Base-by-base conservation (phyloP, 768 basidiomycete genomes). In the Neoboletus brunneissimus region DNA sequence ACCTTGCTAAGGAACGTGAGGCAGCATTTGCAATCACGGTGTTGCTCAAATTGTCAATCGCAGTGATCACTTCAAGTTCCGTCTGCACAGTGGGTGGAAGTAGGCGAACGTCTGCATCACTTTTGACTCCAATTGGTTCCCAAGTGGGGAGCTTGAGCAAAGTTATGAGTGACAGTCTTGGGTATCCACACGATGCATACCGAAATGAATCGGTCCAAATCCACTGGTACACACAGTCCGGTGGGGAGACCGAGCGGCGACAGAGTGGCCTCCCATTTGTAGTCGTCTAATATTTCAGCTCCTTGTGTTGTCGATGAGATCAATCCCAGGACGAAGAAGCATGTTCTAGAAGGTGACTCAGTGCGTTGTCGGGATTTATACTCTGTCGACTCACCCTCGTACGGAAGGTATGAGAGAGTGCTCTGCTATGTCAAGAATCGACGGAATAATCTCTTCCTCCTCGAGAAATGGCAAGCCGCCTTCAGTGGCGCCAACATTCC, bases 21-120 rank as follows among this genome's bases (percentile, higher is more conserved):
- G 97, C 94, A 23, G 91, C 85, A 65, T 95, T 95, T 0, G 95
- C 94, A 55, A 98, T 90, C 49, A 98, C 94, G 20, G 94, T 92
- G 68, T 99, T 99, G 29, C 89, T 87, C 41, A 99, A 78, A 68
- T 98, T 98, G 64, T 94, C 89, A 48, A 99, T 91, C 5, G 92
- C 91, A 5, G 88, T 87, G 63, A 95, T 81, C 29, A 92, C 87
- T 63, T 96, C 92, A 5, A 85, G 78, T 64, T 98, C 95, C 37
- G 81, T 75, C 58, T 86, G 83, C 8, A 82, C 76, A 0, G 81
- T 80, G 10, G 90, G 85, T 5, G 88, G 84, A 55, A 84, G 75
- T 29, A 95, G 71, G 3, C 81, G 83, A 55, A 73, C 55, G 71
- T 81, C 55, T 48, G 73, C 64, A 34, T 69, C 67, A 34, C 70